Base-by-base conservation (phyloP, 2,329 filamentous ascomycete genomes). In the Chrysoporthe austroafricana region DNA sequence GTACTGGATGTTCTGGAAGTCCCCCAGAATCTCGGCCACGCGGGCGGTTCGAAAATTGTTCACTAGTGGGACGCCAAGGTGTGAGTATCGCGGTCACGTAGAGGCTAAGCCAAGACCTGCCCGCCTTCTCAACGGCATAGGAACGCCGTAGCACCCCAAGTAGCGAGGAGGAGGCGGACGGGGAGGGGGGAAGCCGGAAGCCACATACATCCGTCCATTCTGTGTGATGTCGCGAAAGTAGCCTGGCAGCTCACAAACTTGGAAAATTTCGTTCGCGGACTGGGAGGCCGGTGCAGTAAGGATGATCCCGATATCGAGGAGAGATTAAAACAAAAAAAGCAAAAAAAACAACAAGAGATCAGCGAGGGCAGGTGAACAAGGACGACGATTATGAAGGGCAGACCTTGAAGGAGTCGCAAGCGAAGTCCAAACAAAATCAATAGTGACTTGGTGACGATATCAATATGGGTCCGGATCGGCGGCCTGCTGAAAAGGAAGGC, bases 1-100 rank as follows among this genome's bases (percentile, higher is more conserved):
- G 76, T 86, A 86, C 75, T 90, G 88, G 36, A 90, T 80, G 56
- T 80, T 85, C 70, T 83, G 84, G 76, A 90, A 90, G 75, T 90
- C 88, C 70, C 82, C 79, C 52, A 90, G 83, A 61, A 90, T 78
- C 72, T 90, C 84, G 76, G 86, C 87, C 74, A 90, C 88, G 71
- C 88, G 85, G 65, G 80, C 81, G 72, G 82, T 84, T 72, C 88
- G 84, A 75, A 81, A 86, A 58, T 86, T 82, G 78, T 90, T 90
- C 68, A 88, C 88, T 90, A 52, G 46, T 18, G 36, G 16, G 4
- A 14, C 5, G 52, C 39, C 36, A 54, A 42, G 32, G 62, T n/a
- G 50, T 52, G 18, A 50, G 60, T 13, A 39, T 18, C 13, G 39
- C 13, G 26, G 18, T 48, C 57, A 21, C 11, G 36, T 16, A 64